Evolutionary conservation across 129 eudicot species (phyloP), one percentile per base, ranked within the genome.

Genomic region (Saposhnikovia divaricata): DNA sequence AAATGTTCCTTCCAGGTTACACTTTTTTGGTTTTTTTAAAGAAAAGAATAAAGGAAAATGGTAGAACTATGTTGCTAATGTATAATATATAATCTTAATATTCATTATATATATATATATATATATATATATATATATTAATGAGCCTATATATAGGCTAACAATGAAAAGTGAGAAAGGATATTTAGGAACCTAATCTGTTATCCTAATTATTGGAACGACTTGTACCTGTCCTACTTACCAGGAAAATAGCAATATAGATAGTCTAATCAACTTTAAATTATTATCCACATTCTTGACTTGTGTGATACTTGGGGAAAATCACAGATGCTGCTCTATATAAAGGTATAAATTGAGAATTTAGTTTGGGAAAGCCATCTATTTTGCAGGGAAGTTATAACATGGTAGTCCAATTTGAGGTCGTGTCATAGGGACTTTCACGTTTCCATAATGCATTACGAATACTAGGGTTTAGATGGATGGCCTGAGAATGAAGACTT

Each of bases 391-490:
- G 61, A 28, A 9, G 14, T 61, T n/a, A 3, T 9, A 25, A n/a
- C 69, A 61, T 61, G 69, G 69, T 61, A n/a, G n/a, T 55, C 11
- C 63, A 55, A 55, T 55, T 19, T 55, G 63, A 68, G 73, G 73
- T 68, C 21, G 38, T 68, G 15, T 13, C 6, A 27, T 55, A 55
- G 9, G 27, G 27, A 10, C 73, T 31, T 68, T 16, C 0, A 16
- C 9, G 40, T 16, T 68, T 68, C 73, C 73, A 27, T 65, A 28
- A 27, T 68, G 73, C 73, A 68, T 12, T 68, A 37, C 3, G 19
- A 13, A 66, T 12, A 68, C 73, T 4, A 31, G 42, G 73, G 18
- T 23, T 27, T 27, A 68, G 73, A 68, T 6, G 38, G 73, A 31
- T 66, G 39, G 72, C 42, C 21, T 68, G 43, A 13, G 72, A 66